A percentile compares a stretch with the other conserved stretches of the same genome.
phyloP scores from a whole-genome alignment of 2,329 filamentous ascomycete genomes.

The Fusarium poae region DNA sequence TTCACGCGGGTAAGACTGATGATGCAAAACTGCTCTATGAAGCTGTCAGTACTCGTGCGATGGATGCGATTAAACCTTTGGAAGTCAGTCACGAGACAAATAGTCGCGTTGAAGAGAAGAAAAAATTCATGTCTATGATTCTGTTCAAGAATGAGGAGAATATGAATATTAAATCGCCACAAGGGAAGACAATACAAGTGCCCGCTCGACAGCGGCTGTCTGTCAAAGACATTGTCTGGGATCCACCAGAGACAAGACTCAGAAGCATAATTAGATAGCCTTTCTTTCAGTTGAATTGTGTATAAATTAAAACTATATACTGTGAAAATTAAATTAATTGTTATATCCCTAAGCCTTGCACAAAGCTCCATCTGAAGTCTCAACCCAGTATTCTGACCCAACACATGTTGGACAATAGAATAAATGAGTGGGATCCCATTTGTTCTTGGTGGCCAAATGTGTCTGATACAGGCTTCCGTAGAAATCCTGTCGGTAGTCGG shows the following conservation, averaged over 20 bases:
- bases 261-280: neutral
- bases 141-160: slow-evolving; percentile 12
- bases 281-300: rapidly evolving
- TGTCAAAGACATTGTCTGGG: slow-evolving; percentile 17
- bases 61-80: neutral
- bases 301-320: neutral
- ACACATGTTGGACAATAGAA: slow-evolving; percentile 39
- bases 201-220: slow-evolving; percentile 9
- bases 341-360: neutral
- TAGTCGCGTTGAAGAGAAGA: neutral
- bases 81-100: rapidly evolving
- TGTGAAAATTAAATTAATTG: neutral
- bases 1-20: slow-evolving; percentile 10
- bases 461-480: slow-evolving; percentile 17
- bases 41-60: slow-evolving; percentile 11
- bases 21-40: slow-evolving; percentile 11
- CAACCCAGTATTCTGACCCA: slow-evolving; percentile 28
- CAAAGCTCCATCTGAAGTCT: slow-evolving; percentile 17
- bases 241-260: slow-evolving; percentile 10
- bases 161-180: neutral
- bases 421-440: slow-evolving; percentile 31
- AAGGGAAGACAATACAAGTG: neutral
- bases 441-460: slow-evolving; percentile 24
- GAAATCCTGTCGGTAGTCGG: slow-evolving; percentile 21
- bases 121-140: neutral